Conservation (phyloP, 495 filamentous ascomycete species). For the Penicillium psychrofluorescens region DNA sequence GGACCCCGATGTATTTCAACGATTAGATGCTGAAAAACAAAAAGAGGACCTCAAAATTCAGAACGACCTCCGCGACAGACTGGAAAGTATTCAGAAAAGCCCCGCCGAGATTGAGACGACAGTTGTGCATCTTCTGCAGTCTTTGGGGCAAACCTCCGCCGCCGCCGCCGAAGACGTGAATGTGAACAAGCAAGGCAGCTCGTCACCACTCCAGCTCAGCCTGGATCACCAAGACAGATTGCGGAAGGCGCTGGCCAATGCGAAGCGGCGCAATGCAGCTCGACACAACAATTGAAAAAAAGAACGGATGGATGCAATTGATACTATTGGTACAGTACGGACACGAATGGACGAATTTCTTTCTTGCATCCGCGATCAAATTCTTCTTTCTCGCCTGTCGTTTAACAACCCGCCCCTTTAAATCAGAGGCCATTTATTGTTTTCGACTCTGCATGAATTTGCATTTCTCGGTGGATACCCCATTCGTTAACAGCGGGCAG, state of each 20-base stretch:
- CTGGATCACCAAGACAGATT: constrained; percentile 37
- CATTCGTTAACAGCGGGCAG: background rate
- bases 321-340: background rate
- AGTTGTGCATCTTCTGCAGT: constrained; percentile 24
- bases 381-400: background rate
- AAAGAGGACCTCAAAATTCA: constrained; percentile 46
- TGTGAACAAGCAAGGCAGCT: too few relatives aligned
- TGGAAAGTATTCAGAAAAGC: constrained; percentile 40
- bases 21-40: constrained; percentile 40
- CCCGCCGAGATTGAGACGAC: constrained; percentile 25
- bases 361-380: constrained; percentile 1
- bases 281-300: constrained; percentile 11
- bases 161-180: background rate
- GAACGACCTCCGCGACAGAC: constrained; percentile 35
- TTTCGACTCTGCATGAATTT: background rate
- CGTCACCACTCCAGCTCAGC: constrained; percentile 1
- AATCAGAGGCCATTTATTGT: background rate
- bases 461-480: background rate
- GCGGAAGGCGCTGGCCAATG: constrained; percentile 40
- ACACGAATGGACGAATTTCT: constrained; percentile 18
- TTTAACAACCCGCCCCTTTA: constrained; percentile 1
- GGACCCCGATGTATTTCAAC: constrained; percentile 35
- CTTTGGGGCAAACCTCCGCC: constrained; percentile 21
- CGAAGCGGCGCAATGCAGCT: constrained; percentile 43
- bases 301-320: background rate